Evolutionary conservation across 1,284 basidiomycete species (phyloP).

Genomic region (Neotropicomus parvogracilis): DNA sequence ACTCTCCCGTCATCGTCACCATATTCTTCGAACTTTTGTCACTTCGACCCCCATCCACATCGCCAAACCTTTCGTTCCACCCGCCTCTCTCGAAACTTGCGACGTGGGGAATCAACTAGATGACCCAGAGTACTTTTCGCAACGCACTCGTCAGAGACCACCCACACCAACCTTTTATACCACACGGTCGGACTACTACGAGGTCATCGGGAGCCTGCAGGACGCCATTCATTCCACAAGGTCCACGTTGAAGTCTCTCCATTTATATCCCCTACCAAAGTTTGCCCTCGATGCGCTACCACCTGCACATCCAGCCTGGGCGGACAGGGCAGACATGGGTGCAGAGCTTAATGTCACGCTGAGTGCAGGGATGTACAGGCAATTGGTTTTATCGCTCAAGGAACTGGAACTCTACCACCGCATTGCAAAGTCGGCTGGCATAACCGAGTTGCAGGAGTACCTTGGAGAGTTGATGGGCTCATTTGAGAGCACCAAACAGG

Average conservation of each 20-base stretch:
- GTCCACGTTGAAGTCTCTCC: conserved; percentile 56
- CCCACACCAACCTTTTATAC: conserved; percentile 82
- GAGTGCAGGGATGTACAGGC: conserved; percentile 71
- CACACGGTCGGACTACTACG: conserved; percentile 76
- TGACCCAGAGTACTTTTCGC: conserved; percentile 7
- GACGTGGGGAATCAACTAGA: conserved; percentile 5
- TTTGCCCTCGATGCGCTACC: conserved; percentile 64
- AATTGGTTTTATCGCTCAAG: conserved; percentile 61
- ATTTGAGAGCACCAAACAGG: conserved; percentile 66
- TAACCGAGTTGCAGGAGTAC: conserved; percentile 51
- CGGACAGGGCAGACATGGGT: conserved; percentile 57
- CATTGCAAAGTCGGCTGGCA: conserved; percentile 65
- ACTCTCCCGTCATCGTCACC: not conserved
- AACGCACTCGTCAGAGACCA: conserved; percentile 33
- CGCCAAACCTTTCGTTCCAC: conserved; percentile 24
- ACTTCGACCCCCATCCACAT: conserved; percentile 5
- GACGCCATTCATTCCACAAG: conserved; percentile 59
- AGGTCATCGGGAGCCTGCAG: conserved; percentile 69
- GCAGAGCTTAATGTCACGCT: conserved; percentile 57
- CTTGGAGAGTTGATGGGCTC: conserved; percentile 55
- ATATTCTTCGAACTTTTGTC: conserved; percentile 4
- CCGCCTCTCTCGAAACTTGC: conserved; percentile 17
- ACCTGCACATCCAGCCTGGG: conserved; percentile 64
- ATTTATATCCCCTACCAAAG: conserved; percentile 75
- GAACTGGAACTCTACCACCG: conserved; percentile 71